Evolutionary conservation across 1,139 yeast species (phyloP).

Genomic region (Pichia sp.): DNA sequence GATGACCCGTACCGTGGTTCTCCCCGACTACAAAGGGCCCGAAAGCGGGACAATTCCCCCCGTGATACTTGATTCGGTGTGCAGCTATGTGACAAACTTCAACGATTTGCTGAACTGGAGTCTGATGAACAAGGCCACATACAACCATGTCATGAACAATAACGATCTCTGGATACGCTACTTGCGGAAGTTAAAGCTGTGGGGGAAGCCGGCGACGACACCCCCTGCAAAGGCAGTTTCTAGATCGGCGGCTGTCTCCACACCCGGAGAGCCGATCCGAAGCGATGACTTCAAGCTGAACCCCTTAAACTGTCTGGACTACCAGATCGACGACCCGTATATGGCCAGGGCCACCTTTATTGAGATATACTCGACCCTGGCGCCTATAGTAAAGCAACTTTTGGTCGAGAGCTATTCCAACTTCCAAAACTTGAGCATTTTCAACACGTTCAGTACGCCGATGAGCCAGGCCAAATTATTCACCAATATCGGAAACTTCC

Average conservation of each 20-base stretch:
- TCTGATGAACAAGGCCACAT: slow-evolving; percentile 35
- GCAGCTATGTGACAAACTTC: slow-evolving; percentile 18
- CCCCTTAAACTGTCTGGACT: slow-evolving; percentile 29
- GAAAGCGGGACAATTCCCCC: slow-evolving; percentile 9
- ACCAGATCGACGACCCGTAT: slow-evolving; percentile 36
- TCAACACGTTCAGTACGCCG: slow-evolving; percentile 46
- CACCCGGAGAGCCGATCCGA: not conserved
- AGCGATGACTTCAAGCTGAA: slow-evolving; percentile 20
- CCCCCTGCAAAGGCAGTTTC: not conserved
- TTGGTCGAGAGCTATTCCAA: slow-evolving; percentile 45
- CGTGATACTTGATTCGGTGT: slow-evolving; percentile 21
- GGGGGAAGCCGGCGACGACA: slow-evolving; percentile 34
- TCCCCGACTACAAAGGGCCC: not conserved
- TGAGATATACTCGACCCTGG: slow-evolving; percentile 40
- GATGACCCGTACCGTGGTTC: not conserved
- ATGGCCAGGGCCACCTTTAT: slow-evolving; percentile 44
- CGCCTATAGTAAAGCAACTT: slow-evolving; percentile 46
- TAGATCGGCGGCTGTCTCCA: slow-evolving; percentile 8
- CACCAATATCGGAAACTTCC: slow-evolving; percentile 30
- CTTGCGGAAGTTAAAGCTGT: slow-evolving; percentile 46
- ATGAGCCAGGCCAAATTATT: slow-evolving; percentile 44
- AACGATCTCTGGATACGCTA: slow-evolving; percentile 48
- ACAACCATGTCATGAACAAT: slow-evolving; percentile 31
- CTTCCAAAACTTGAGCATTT: slow-evolving; percentile 40
- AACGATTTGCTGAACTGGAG: slow-evolving; percentile 34